phyloP scores from a whole-genome alignment of 2,329 filamentous ascomycete species.

The Fusarium annulatum region DNA sequence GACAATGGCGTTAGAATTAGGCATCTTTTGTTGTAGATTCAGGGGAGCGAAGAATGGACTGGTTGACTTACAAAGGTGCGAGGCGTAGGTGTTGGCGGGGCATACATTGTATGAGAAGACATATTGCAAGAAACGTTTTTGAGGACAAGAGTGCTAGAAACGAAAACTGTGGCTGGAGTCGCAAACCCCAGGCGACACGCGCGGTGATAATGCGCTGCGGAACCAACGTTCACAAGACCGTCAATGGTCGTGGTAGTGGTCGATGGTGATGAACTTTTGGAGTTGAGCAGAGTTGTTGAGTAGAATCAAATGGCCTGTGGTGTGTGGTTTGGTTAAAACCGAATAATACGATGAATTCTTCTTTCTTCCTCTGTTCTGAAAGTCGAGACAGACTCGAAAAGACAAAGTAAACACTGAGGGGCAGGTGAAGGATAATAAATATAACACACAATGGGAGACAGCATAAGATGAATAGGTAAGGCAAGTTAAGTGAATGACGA shows the following conservation, averaged over 20 bases:
- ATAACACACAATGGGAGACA: conserved; percentile 35
- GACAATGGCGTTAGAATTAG: conserved; percentile 9
- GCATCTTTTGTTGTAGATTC: neutral
- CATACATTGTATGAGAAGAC: conserved; percentile 11
- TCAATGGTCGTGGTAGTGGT: neutral
- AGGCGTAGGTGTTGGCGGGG: conserved; percentile 2
- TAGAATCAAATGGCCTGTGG: neutral
- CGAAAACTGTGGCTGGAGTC: neutral
- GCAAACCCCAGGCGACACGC: neutral
- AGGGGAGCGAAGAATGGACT: neutral
- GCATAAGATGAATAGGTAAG: neutral
- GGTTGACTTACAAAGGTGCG: conserved; percentile 33
- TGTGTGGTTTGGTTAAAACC: neutral
- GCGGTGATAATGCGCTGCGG: neutral
- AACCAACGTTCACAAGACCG: neutral
- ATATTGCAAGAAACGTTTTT: conserved; percentile 1
- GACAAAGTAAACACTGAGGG: conserved; percentile 16
- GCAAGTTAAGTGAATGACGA: conserved; percentile 27
- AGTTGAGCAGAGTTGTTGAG: neutral
- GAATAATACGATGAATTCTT: neutral
- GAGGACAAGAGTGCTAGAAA: neutral
- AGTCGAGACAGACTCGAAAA: neutral
- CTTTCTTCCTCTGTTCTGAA: neutral
- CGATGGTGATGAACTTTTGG: neutral
- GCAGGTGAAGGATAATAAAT: conserved; percentile 39